A percentile compares a stretch with the other conserved stretches of the same genome.
Evolutionary conservation across 257 asterid genomes (phyloP).

Genomic region (Nicotiana tomentosiformis): DNA sequence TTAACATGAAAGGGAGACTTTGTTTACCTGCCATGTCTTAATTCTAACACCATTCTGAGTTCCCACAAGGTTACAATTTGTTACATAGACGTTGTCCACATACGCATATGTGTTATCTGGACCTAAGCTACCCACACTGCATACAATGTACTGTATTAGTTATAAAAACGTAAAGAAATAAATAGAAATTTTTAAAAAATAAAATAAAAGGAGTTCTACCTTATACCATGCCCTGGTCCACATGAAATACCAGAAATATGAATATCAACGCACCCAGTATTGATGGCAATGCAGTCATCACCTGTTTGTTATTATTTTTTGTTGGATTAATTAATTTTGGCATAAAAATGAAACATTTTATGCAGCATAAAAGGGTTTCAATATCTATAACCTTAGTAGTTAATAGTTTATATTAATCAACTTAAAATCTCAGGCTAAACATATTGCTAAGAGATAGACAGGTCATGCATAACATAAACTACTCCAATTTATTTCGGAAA

Average conservation of each 20-base stretch:
- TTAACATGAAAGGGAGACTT: neutral
- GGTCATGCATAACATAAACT: too few relatives aligned
- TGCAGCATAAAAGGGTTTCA: neutral
- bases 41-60: conserved; percentile 21
- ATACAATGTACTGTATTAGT: neutral
- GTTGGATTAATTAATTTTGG: neutral
- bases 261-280: conserved; percentile 3
- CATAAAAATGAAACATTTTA: neutral
- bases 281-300: conserved; percentile 22
- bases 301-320: conserved; percentile 6
- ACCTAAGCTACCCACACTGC: conserved; percentile 20
- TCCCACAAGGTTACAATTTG: neutral
- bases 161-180: neutral
- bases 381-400: neutral
- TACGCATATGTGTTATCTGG: neutral
- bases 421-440: neutral
- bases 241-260: conserved; percentile 11
- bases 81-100: conserved; percentile 10
- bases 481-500: too few relatives aligned
- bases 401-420: neutral
- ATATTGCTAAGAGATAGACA: neutral
- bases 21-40: conserved; percentile 23
- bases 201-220: neutral
- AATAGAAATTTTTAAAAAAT: neutral
- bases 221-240: conserved; percentile 26